A percentile compares a stretch with the other conserved stretches of the same genome.
Evolutionary conservation across 2,329 filamentous ascomycete species (phyloP).

Genomic region (Chaetomiaceae sp.): DNA sequence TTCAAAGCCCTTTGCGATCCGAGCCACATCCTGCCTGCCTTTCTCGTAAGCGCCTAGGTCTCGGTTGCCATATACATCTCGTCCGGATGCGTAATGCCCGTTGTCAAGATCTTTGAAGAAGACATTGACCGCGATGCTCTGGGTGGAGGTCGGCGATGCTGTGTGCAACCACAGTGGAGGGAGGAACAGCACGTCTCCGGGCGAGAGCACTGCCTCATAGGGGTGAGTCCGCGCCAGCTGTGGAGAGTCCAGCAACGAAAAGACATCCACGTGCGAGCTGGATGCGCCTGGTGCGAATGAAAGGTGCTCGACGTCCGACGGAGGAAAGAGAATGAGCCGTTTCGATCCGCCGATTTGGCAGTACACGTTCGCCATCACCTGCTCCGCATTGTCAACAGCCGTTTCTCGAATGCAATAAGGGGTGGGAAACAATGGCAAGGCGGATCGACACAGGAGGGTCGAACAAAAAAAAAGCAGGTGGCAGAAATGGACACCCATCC

Average conservation of each 20-base stretch:
- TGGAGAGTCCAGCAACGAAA: constrained; percentile 37
- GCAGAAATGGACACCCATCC: background rate
- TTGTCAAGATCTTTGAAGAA: constrained; percentile 70
- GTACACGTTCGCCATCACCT: constrained; percentile 83
- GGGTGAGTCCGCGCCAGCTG: constrained; percentile 46
- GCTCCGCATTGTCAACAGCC: constrained; percentile 1
- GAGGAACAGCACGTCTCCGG: constrained; percentile 74
- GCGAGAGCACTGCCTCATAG: constrained; percentile 57
- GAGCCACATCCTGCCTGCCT: constrained; percentile 64
- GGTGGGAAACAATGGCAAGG: background rate
- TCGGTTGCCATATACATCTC: constrained; percentile 83
- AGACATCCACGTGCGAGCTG: constrained; percentile 71
- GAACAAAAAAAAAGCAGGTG: background rate
- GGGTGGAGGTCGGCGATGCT: constrained; percentile 49
- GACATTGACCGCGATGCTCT: constrained; percentile 78
- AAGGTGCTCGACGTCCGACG: constrained; percentile 63
- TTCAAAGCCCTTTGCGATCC: constrained; percentile 58
- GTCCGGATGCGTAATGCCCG: constrained; percentile 61
- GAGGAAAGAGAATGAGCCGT: constrained; percentile 69
- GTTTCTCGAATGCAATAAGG: background rate
- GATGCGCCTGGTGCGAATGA: constrained; percentile 71
- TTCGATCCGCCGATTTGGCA: constrained; percentile 73
- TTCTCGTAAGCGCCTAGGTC: constrained; percentile 82
- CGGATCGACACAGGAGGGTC: background rate
- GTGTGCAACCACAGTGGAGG: constrained; percentile 83